phyloP scores from a whole-genome alignment of 106 monocot species.

The Allium sativum region DNA sequence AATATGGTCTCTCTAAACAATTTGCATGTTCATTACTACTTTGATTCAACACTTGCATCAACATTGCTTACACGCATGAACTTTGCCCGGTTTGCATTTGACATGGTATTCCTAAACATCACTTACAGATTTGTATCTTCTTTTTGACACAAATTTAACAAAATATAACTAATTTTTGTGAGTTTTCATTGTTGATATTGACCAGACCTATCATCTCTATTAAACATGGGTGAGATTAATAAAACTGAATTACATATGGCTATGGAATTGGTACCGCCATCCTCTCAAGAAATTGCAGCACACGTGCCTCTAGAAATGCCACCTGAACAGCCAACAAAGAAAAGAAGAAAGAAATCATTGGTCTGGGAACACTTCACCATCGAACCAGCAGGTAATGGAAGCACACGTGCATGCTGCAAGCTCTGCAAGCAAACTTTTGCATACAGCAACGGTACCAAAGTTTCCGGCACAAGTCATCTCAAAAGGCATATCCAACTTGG shows the following conservation, averaged over 20 bases:
- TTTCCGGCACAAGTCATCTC: slow-evolving; percentile 93
- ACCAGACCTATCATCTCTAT: neutral
- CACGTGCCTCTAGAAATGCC: slow-evolving; percentile 7
- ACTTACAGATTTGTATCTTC: too few relatives aligned
- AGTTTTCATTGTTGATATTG: too few relatives aligned
- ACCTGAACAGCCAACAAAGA: slow-evolving; percentile 20
- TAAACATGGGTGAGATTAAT: slow-evolving; percentile 26
- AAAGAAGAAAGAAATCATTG: slow-evolving; percentile 76
- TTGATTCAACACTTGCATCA: too few relatives aligned
- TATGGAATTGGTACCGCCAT: slow-evolving; percentile 12
- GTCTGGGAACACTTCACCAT: slow-evolving; percentile 93
- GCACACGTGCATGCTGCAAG: slow-evolving; percentile 74
- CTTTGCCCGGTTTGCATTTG: too few relatives aligned
- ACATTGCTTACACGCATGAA: too few relatives aligned
- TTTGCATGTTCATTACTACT: too few relatives aligned
- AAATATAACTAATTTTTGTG: too few relatives aligned
- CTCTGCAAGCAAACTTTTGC: slow-evolving; percentile 93
- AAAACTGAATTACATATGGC: slow-evolving; percentile 29
- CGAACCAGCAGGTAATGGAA: slow-evolving; percentile 47
- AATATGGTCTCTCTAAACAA: too few relatives aligned
- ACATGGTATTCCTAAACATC: too few relatives aligned
- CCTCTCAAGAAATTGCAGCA: neutral
- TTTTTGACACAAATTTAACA: too few relatives aligned
- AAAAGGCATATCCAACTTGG: slow-evolving; percentile 79
- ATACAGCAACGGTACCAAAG: slow-evolving; percentile 73